These are phyloP conservation scores for Lentinula guzmanii DNA, from an alignment of 768 basidiomycete genomes.

Conservation along the genomic window DNA sequence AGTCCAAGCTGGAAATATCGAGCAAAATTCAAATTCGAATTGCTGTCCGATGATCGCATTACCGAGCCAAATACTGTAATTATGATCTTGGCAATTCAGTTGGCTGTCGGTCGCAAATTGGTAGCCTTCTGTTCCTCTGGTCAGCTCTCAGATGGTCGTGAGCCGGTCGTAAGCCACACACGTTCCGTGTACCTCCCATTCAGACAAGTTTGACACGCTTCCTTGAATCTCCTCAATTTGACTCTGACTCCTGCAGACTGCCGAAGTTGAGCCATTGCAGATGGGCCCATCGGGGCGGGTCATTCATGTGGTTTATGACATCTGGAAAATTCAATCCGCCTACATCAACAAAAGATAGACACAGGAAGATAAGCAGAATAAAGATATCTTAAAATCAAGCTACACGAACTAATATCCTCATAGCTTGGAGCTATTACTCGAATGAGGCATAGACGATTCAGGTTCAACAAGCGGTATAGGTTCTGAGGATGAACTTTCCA, in stretches of 20 bases:
- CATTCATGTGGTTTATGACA: too few relatives aligned
- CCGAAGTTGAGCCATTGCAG: too few relatives aligned
- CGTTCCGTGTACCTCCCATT: too few relatives aligned
- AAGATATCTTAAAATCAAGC: not conserved
- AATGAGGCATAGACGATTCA: conserved; percentile 1
- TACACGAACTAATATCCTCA: not conserved
- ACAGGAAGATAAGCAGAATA: not conserved
- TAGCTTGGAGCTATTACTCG: not conserved
- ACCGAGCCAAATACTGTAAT: not conserved
- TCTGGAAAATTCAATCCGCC: not conserved
- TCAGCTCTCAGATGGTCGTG: too few relatives aligned
- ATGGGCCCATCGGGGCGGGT: too few relatives aligned
- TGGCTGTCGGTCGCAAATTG: too few relatives aligned
- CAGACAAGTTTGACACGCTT: too few relatives aligned
- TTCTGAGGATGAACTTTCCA: not conserved
- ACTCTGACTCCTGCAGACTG: too few relatives aligned
- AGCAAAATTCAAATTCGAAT: not conserved
- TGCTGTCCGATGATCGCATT: not conserved
- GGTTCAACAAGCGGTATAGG: not conserved
- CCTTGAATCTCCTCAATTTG: too few relatives aligned
- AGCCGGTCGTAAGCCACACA: too few relatives aligned
- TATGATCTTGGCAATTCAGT: too few relatives aligned
- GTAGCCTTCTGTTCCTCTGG: too few relatives aligned
- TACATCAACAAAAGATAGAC: not conserved
- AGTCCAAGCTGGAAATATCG: not conserved